Percentiles rank a stretch among this genome's conserved stretches.
phyloP scores from a whole-genome alignment of 23 red algal species.

The Gracilariopsis chorda region DNA sequence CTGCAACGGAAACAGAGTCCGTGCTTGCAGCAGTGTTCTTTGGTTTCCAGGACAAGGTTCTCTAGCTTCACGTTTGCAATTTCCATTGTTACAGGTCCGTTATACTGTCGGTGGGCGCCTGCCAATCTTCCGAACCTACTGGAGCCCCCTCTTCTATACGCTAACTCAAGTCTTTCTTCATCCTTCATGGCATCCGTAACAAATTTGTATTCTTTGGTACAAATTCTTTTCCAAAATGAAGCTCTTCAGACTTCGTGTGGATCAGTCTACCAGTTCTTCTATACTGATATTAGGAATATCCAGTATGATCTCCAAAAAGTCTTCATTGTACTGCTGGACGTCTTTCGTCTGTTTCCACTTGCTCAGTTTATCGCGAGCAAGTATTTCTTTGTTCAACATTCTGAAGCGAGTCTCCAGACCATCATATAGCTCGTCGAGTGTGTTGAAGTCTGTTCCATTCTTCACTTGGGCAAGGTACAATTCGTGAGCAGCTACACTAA shows the following conservation, averaged over 20 bases:
- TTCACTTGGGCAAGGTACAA: neutral
- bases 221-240: neutral
- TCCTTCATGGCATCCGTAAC: neutral
- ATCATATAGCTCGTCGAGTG: neutral
- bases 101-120: neutral
- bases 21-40: neutral
- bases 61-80: constrained; percentile 5
- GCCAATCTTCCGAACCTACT: neutral
- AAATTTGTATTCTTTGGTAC: neutral
- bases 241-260: neutral
- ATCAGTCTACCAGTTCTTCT: neutral
- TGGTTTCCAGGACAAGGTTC: neutral
- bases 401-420: neutral
- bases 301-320: neutral
- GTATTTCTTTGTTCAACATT: constrained; percentile 18
- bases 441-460: neutral
- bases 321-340: neutral
- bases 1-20: constrained; percentile 5
- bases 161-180: neutral
- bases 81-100: neutral
- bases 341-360: constrained; percentile 20
- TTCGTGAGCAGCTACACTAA: neutral
- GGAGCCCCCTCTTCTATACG: neutral
- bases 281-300: constrained; percentile 15
- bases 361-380: neutral